These are phyloP conservation scores for Monosporozyma siamensis DNA, from an alignment of 805 yeast species.

Conservation along the genomic window DNA sequence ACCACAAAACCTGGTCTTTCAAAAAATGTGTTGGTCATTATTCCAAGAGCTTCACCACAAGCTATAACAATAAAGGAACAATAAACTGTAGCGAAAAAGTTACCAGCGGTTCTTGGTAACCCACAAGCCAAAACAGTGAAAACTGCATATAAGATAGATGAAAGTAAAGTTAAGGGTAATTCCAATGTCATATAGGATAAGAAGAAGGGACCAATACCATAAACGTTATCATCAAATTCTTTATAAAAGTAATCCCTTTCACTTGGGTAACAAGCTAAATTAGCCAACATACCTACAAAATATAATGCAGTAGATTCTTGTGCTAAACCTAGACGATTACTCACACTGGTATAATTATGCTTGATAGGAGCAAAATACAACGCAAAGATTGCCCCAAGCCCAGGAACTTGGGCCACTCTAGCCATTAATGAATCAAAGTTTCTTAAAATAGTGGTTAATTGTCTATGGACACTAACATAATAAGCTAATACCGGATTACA, in stretches of 20 bases:
- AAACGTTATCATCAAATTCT: conserved; percentile 65
- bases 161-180: conserved; percentile 25
- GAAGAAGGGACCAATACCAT: conserved; percentile 57
- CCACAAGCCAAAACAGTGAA: conserved; percentile 66
- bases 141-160: conserved; percentile 48
- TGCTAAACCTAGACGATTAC: conserved; percentile 62
- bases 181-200: conserved; percentile 27
- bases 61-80: conserved; percentile 46
- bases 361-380: conserved; percentile 57
- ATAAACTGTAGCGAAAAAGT: conserved; percentile 58
- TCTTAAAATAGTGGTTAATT: conserved; percentile 34
- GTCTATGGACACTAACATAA: conserved; percentile 33
- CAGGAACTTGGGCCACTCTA: conserved; percentile 53
- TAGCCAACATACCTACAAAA: conserved; percentile 72
- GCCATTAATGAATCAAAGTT: conserved; percentile 53
- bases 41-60: conserved; percentile 81
- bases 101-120: conserved; percentile 53
- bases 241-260: conserved; percentile 71
- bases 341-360: conserved; percentile 41
- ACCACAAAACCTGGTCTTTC: conserved; percentile 73
- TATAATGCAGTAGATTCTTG: conserved; percentile 68
- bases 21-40: conserved; percentile 65
- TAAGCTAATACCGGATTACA: conserved; percentile 23
- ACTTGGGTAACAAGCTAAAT: conserved; percentile 62
- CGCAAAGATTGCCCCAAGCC: conserved; percentile 55